Evolutionary conservation across 257 asterid species (phyloP).

Genomic region (Fraxinus anomala): DNA sequence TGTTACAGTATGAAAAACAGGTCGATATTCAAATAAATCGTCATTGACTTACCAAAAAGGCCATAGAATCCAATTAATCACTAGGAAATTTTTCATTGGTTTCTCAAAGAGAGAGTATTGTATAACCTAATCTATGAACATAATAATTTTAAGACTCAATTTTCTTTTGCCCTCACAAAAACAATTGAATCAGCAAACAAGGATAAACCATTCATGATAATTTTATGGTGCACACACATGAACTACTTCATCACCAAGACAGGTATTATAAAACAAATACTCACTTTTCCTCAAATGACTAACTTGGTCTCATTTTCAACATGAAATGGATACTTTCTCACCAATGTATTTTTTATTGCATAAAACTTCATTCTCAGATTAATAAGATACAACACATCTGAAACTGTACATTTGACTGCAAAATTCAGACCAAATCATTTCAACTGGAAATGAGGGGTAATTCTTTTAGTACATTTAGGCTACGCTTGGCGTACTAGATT

Average conservation of each 20-base stretch:
- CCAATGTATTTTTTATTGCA: neutral
- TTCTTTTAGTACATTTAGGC: too few relatives aligned
- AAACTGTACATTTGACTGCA: too few relatives aligned
- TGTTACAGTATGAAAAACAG: neutral
- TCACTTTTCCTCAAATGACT: neutral
- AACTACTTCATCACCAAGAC: neutral
- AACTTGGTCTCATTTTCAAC: neutral
- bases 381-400: too few relatives aligned
- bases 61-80: neutral
- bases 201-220: neutral
- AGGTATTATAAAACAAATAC: neutral
- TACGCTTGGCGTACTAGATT: too few relatives aligned
- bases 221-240: neutral
- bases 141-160: neutral
- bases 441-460: too few relatives aligned
- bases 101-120: neutral
- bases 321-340: neutral
- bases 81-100: neutral
- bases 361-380: neutral
- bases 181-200: neutral
- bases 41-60: conserved; percentile 7
- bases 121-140: neutral
- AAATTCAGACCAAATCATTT: too few relatives aligned
- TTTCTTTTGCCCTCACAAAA: neutral
- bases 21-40: neutral